Base-by-base conservation (phyloP, 2,329 filamentous ascomycete species). In the Pseudogymnoascus sp. region DNA sequence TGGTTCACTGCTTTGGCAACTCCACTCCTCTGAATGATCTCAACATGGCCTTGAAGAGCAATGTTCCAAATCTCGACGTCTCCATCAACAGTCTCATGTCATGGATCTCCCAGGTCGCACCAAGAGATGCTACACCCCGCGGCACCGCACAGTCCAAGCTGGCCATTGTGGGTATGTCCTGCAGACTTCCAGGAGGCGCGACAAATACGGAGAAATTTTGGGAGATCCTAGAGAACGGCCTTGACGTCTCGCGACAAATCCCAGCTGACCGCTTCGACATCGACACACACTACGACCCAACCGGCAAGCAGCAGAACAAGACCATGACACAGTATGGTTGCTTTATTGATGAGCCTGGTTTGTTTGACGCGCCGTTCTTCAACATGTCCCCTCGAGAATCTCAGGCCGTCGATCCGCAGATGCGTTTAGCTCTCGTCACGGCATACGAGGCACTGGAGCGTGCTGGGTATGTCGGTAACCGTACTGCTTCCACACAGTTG, bases 301-400 rank as follows among this genome's bases (percentile, higher is more conserved):
- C 83, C 12, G 87, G 86, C 37, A 90, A 89, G 74, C 81, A 78
- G 61, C 86, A 86, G 75, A 92, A 91, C 77, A 90, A 87, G 66
- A 88, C 82, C 62, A 86, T 88, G 75, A 90, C 86, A 1, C 87
- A 84, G 7, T 90, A 86, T 67, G 89, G 89, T n/a, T 90, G 87
- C 76, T 91, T 78, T 76, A 79, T 61, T 16, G 84, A 90, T 65
- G 82, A 90, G 66, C 88, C 89, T 0, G 88, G 88, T 63, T 79
- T 87, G 60, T 93, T 93, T 70, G 89, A 93, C 68, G 85, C 87
- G 19, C 81, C 86, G 0, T 91, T 93, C 77, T 93, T 93, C 82
- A 90, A 90, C 75, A 91, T 93, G 85, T 91, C 89, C 28, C 89
- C 89, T 7, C 85, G 88, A 67, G 89, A 92, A 75, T 89, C 89